Evolutionary conservation across 768 basidiomycete species (phyloP).

Genomic region (Steccherinum ochraceum): DNA sequence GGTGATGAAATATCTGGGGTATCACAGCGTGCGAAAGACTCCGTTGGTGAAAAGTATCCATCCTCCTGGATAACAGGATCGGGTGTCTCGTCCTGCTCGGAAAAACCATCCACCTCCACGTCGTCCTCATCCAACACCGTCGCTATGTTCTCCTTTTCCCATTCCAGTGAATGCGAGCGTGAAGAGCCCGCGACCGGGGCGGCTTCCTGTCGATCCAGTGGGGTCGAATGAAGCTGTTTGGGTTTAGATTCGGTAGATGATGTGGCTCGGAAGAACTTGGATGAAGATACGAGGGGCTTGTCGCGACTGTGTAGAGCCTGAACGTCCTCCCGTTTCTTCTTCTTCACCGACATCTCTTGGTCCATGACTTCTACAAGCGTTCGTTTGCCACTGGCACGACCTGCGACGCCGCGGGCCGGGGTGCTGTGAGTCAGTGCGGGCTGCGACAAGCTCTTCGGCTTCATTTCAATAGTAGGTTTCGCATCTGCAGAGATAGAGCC

Average conservation of each 20-base stretch:
- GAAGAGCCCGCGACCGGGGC: constrained; percentile 29
- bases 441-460: constrained; percentile 9
- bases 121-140: constrained; percentile 27
- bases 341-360: constrained; percentile 47
- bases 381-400: constrained; percentile 70
- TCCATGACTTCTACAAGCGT: constrained; percentile 69
- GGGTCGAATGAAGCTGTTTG: constrained; percentile 3
- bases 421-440: constrained; percentile 1
- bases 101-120: constrained; percentile 17
- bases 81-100: constrained; percentile 30
- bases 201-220: constrained; percentile 3
- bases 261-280: constrained; percentile 16
- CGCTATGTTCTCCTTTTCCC: constrained; percentile 40
- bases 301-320: constrained; percentile 9
- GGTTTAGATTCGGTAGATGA: constrained; percentile 8
- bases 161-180: constrained; percentile 12
- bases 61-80: constrained; percentile 66
- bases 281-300: constrained; percentile 6
- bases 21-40: constrained; percentile 40
- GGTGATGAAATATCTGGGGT: constrained; percentile 69
- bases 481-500: background rate
- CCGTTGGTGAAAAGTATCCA: constrained; percentile 73
- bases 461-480: constrained; percentile 2
- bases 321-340: constrained; percentile 35
- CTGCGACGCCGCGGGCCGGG: constrained; percentile 26